Base-by-base conservation (phyloP, 352 stramenopile species). In the Saprolegnia parasitica region DNA sequence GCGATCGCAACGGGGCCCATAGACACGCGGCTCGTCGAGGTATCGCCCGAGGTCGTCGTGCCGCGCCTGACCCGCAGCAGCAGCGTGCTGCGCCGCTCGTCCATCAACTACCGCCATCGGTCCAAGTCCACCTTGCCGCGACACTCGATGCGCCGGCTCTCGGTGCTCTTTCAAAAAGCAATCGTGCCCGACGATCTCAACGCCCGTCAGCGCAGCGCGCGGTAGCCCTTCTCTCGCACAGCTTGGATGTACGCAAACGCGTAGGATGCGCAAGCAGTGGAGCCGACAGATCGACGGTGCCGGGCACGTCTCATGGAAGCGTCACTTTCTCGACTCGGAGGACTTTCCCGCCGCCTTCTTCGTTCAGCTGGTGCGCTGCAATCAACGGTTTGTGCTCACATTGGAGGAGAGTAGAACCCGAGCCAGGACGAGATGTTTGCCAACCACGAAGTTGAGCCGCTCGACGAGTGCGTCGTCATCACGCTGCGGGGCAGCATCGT, bases 211-310 rank as follows among this genome's bases (percentile, higher is more conserved):
- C 46, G 50, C 35, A 68, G 62, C 32, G 62, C 62, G 13, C 62
- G 62, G 62, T 68, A 42, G 10, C 9, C 26, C 32, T 26, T 16
- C 2, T 16, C 42, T 35, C 32, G 15, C 10, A 67, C 20, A 42
- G 5, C 29, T 52, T 42, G 23, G 21, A 57, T 18, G 10, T 46
- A 15, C 8, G 13, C 26, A 13, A 62, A 23, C 0, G 39, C 24
- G 29, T 52, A 77, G 75, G 37, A 82, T 88, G 68, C 82, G 86
- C 21, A 91, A 93, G 39, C 84, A 94, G 63, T 94, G 86, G 86
- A 77, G 88, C 10, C 80, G 86, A n/a, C 80, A 78, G 67, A 76
- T 91, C 21, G 81, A 75, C 5, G 71, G 78, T 13, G 79, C 90
- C 54, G 84, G 84, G n/a, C 83, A 80, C 0, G 83, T 83, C 5